phyloP scores from a whole-genome alignment of 2,329 filamentous ascomycete species.

The Neocucurbitaria cava region DNA sequence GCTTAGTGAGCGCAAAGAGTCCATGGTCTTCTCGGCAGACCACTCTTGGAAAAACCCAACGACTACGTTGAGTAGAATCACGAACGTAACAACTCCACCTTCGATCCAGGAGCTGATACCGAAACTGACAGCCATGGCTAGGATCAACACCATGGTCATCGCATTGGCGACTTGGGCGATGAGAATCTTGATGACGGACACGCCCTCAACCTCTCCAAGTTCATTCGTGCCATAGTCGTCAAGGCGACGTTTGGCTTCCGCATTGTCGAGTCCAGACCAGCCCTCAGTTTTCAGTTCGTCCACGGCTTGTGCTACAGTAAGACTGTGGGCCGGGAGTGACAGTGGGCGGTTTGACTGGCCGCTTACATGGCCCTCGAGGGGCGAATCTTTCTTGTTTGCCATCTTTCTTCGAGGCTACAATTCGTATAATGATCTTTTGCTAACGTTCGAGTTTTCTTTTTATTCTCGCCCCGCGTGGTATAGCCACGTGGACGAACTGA shows the following conservation, averaged over 20 bases:
- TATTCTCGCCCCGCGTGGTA: slow-evolving; percentile 24
- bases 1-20: slow-evolving; percentile 54
- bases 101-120: slow-evolving; percentile 57
- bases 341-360: slow-evolving; percentile 59
- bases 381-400: slow-evolving; percentile 27
- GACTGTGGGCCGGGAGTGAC: slow-evolving; percentile 67
- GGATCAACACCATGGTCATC: slow-evolving; percentile 71
- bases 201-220: slow-evolving; percentile 70
- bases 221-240: slow-evolving; percentile 71
- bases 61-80: slow-evolving; percentile 55
- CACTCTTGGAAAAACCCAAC: slow-evolving; percentile 57
- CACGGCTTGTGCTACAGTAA: slow-evolving; percentile 60
- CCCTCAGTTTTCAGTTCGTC: slow-evolving; percentile 67
- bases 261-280: slow-evolving; percentile 69
- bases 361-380: slow-evolving; percentile 42
- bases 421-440: neutral
- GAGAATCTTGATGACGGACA: slow-evolving; percentile 75
- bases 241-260: slow-evolving; percentile 66
- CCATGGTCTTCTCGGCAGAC: slow-evolving; percentile 59
- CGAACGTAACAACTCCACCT: slow-evolving; percentile 55
- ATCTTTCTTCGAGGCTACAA: slow-evolving; percentile 14
- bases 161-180: slow-evolving; percentile 77
- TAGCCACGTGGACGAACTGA: slow-evolving; percentile 30
- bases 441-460: slow-evolving; percentile 24
- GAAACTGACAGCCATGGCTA: slow-evolving; percentile 58